Conservation (phyloP, 371 early-diverging fungal genomes). For the Fennellomyces sp. region DNA sequence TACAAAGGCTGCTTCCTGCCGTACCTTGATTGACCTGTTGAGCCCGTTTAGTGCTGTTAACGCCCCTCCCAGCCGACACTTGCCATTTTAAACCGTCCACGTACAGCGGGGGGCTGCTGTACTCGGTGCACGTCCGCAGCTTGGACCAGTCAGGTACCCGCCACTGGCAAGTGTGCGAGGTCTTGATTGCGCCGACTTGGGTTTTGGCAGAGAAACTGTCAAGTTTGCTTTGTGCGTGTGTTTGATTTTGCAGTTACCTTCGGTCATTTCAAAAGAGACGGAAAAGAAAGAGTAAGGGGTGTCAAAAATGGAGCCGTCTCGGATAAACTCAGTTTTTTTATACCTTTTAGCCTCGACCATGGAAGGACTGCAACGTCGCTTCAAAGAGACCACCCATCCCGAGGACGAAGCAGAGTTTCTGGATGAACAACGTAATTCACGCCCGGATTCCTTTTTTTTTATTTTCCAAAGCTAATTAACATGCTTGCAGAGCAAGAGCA, state of each 20-base stretch:
- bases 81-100: conserved; percentile 18
- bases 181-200: conserved; percentile 14
- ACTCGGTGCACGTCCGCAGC: conserved; percentile 10
- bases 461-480: too few relatives aligned
- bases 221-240: neutral
- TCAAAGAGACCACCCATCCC: neutral
- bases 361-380: conserved; percentile 14
- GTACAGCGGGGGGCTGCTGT: conserved; percentile 16
- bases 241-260: neutral
- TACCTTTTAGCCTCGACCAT: too few relatives aligned
- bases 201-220: too few relatives aligned
- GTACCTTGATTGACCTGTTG: conserved; percentile 7
- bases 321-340: too few relatives aligned
- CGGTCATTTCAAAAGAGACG: too few relatives aligned
- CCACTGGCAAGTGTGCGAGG: conserved; percentile 16
- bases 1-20: neutral
- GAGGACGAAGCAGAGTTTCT: conserved; percentile 37
- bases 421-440: conserved; percentile 37
- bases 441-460: neutral
- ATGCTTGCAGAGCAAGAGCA: conserved; percentile 47
- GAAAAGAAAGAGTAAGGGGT: too few relatives aligned
- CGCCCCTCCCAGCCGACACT: neutral
- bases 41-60: neutral
- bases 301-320: too few relatives aligned
- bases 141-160: conserved; percentile 14